Conservation (phyloP, 2,329 filamentous ascomycete species). For the Sordariomycetes sp. region DNA sequence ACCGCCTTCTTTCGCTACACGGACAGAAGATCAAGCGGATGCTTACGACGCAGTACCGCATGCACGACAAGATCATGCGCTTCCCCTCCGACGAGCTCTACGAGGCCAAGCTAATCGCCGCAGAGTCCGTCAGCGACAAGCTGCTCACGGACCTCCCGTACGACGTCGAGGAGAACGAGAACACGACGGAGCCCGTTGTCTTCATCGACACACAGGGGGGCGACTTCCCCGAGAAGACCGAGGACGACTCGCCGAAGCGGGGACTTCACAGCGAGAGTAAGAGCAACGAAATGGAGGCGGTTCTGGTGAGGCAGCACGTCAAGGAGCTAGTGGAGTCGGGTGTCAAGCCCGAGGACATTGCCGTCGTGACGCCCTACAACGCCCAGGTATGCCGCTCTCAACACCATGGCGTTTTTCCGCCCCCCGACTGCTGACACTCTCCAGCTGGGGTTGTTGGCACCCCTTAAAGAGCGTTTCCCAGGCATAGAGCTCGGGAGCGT, state of each 20-base stretch:
- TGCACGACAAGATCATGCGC: slow-evolving; percentile 92
- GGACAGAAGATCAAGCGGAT: slow-evolving; percentile 79
- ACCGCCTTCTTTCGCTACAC: slow-evolving; percentile 71
- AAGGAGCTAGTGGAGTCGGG: slow-evolving; percentile 63
- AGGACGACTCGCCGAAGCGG: slow-evolving; percentile 39
- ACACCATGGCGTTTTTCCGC: neutral
- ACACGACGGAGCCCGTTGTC: slow-evolving; percentile 75
- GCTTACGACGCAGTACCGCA: slow-evolving; percentile 94
- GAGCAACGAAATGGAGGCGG: slow-evolving; percentile 83
- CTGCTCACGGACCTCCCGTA: slow-evolving; percentile 65
- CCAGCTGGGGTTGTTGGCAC: slow-evolving; percentile 63
- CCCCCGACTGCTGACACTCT: slow-evolving; percentile 5
- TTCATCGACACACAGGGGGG: slow-evolving; percentile 97
- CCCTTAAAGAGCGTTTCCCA: slow-evolving; percentile 68
- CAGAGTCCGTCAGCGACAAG: slow-evolving; percentile 61
- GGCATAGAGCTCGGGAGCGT: slow-evolving; percentile 92
- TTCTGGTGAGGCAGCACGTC: slow-evolving; percentile 69
- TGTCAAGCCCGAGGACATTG: slow-evolving; percentile 71
- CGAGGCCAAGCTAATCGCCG: slow-evolving; percentile 67
- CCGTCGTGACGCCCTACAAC: slow-evolving; percentile 92
- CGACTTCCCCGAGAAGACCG: slow-evolving; percentile 72
- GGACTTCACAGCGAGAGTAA: slow-evolving; percentile 51
- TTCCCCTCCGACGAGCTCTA: slow-evolving; percentile 89
- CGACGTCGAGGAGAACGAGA: slow-evolving; percentile 64
- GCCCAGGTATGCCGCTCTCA: slow-evolving; percentile 53